Evolutionary conservation across 2,329 filamentous ascomycete genomes (phyloP), one percentile per base, ranked within the genome.

Genomic region (Rutstroemia sydowiana): DNA sequence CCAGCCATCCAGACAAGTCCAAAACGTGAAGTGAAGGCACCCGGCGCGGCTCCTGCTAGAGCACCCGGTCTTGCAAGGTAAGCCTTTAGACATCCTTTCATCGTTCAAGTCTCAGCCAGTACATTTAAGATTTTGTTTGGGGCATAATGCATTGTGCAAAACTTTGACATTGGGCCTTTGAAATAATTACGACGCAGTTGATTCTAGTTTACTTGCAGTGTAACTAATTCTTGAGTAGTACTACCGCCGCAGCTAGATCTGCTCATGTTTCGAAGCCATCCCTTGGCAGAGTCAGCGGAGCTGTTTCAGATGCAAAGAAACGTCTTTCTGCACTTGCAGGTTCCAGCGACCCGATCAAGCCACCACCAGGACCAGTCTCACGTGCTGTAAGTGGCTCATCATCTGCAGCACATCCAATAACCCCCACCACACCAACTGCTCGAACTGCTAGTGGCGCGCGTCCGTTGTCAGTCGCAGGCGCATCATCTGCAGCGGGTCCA

Each of bases 221-320:
- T 26, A 42, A 49, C 46, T 53, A 40, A 53, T 13, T 18, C 23
- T 39, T 7, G 18, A 61, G 63, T 32, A 61, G 64, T 14, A 67
- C 68, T 30, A 63, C 69, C 5, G 59, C 61, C n/a, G 55, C 68
- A 10, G 69, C 66, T 54, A 57, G 61, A 52, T 55, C 63, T 42
- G 39, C 56, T 18, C 62, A 70, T 11, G 58, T 61, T 13, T 54
- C 68, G 5, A 71, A 69, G 53, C 64, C 72, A 44, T 60, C 70
- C 16, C 45, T 51, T 14, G 39, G 42, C 14, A 42, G 42, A 31
- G 23, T 51, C 7, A 16, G 52, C 21, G 56, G 72, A 23, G 55
- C 70, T 6, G 70, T 73, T 2, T 69, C 74, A 34, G 73, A 79
- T 40, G 71, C 74, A 16, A 79, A 74, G 63, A 84, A 82, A 69